These are phyloP conservation scores for Geosmithia flava DNA, from an alignment of 2,329 filamentous ascomycete genomes.

Conservation along the genomic window DNA sequence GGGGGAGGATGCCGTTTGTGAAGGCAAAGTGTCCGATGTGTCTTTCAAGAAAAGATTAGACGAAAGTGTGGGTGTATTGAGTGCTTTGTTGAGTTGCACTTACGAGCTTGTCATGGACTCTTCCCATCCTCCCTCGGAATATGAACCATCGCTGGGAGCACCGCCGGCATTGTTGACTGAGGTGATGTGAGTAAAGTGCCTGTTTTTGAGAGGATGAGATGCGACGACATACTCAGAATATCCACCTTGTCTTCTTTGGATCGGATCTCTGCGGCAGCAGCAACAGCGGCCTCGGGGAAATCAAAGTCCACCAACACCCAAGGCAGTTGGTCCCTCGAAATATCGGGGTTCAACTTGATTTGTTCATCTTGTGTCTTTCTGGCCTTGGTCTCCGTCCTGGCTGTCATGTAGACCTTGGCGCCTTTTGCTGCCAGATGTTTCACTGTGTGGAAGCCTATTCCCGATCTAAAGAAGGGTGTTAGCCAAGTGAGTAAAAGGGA, in stretches of 20 bases:
- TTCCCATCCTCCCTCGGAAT: constrained; percentile 9
- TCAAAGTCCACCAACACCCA: constrained; percentile 12
- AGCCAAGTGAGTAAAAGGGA: not conserved
- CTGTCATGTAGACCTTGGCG: constrained; percentile 13
- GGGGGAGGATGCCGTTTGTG: constrained; percentile 12
- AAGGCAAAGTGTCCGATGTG: constrained; percentile 14
- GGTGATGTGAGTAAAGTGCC: not conserved
- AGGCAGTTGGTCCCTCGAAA: constrained; percentile 3
- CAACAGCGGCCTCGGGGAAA: constrained; percentile 7
- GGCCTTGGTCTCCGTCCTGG: constrained; percentile 10
- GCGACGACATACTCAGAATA: constrained; percentile 13
- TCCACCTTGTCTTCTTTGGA: constrained; percentile 10
- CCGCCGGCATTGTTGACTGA: constrained; percentile 14
- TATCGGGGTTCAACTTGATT: constrained; percentile 1
- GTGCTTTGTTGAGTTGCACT: not conserved
- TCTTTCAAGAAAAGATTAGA: too few species aligned
- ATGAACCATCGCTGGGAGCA: not conserved
- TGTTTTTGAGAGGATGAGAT: too few species aligned
- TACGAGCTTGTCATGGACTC: constrained; percentile 10
- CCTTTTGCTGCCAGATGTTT: constrained; percentile 11
- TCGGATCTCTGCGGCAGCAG: constrained; percentile 9
- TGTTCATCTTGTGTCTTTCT: constrained; percentile 3
- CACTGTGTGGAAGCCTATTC: constrained; percentile 10
- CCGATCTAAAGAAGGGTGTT: constrained; percentile 5
- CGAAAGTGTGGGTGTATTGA: too few species aligned